phyloP scores from a whole-genome alignment of 169 alveolate species.

The Eimeria necatrix region DNA sequence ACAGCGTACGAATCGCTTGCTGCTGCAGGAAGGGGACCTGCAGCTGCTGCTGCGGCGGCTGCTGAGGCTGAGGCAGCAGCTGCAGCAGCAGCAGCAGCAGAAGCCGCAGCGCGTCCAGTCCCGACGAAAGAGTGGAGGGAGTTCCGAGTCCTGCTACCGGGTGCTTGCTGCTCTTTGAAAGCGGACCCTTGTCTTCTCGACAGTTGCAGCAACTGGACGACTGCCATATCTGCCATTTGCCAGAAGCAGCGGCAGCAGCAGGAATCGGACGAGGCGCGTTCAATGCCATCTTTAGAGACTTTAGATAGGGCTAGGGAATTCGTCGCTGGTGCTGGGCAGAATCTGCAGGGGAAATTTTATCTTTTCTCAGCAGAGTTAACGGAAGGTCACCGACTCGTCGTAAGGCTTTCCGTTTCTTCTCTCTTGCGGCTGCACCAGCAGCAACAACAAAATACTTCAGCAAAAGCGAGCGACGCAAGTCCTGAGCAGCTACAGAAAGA shows the following conservation, averaged over 20 bases:
- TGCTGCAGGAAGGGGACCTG: background rate
- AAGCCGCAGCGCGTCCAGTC: conserved; percentile 4
- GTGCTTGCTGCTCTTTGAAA: background rate
- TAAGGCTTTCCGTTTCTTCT: background rate
- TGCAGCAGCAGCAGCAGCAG: conserved; percentile 52
- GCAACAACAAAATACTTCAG: background rate
- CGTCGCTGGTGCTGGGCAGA: background rate
- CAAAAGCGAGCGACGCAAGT: background rate
- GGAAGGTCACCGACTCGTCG: conserved; percentile 12
- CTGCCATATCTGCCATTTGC: background rate
- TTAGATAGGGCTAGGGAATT: background rate
- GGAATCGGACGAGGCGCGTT: background rate
- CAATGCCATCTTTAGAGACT: background rate
- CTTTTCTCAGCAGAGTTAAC: background rate
- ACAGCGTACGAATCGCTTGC: background rate
- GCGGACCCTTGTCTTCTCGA: background rate
- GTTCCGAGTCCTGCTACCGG: conserved; percentile 41
- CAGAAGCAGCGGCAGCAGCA: conserved; percentile 59
- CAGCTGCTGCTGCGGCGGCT: conserved; percentile 1
- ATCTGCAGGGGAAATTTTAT: background rate
- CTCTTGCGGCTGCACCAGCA: conserved; percentile 17
- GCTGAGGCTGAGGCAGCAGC: background rate
- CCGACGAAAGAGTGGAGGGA: conserved; percentile 10
- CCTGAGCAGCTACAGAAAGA: background rate
- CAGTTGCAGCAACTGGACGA: conserved; percentile 24